phyloP scores from a whole-genome alignment of 2,329 filamentous ascomycete species.

The Clonostachys byssicola region DNA sequence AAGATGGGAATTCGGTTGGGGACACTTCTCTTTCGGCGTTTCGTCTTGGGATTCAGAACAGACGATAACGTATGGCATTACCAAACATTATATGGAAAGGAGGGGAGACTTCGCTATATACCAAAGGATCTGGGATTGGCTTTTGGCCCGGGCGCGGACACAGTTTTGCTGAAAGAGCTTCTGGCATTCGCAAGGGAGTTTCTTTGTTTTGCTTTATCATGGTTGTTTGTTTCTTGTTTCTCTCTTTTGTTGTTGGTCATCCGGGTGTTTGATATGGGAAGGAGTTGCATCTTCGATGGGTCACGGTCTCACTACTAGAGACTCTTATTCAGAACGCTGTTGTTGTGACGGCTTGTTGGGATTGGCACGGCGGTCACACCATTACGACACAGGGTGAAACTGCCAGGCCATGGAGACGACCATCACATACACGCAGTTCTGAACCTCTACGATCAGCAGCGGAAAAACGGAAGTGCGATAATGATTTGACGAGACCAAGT shows the following conservation, averaged over 20 bases:
- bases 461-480: too few species aligned
- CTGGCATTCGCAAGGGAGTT: slow-evolving; percentile 18
- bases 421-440: too few species aligned
- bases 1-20: neutral
- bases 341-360: too few species aligned
- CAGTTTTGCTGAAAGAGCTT: slow-evolving; percentile 9
- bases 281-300: too few species aligned
- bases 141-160: slow-evolving; percentile 10
- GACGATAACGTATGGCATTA: neutral
- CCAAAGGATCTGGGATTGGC: slow-evolving; percentile 9
- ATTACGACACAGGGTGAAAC: too few species aligned
- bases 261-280: too few species aligned
- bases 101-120: slow-evolving; percentile 2
- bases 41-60: neutral
- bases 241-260: slow-evolving; percentile 6
- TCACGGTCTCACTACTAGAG: too few species aligned
- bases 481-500: too few species aligned
- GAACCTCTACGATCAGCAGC: too few species aligned
- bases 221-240: slow-evolving; percentile 7
- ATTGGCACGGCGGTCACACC: too few species aligned
- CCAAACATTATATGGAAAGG: neutral
- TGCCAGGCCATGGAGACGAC: too few species aligned
- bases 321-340: too few species aligned
- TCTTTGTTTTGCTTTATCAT: slow-evolving; percentile 6
- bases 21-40: neutral